Conservation (phyloP, 176 grass and related monocot species). For the Lolium perenne region DNA sequence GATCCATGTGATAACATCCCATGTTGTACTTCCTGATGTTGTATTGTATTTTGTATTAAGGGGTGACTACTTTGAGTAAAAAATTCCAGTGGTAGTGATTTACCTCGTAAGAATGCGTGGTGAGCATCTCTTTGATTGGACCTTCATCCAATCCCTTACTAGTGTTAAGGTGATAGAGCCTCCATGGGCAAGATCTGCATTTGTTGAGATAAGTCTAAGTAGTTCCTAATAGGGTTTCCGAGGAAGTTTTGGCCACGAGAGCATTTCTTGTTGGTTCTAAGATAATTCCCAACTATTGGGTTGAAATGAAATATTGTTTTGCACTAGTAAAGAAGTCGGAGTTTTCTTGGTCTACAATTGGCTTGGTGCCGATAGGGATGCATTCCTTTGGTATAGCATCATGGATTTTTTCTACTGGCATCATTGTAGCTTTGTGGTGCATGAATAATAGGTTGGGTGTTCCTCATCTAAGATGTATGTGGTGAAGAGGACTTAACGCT, state of each 20-base stretch:
- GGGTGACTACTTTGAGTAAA: neutral
- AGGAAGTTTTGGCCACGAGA: neutral
- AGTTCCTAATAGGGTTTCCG: neutral
- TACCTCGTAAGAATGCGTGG: neutral
- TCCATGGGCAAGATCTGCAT: neutral
- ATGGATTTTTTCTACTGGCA: too few species aligned
- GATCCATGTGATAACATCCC: neutral
- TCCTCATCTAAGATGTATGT: neutral
- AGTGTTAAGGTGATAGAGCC: slow-evolving; percentile 1
- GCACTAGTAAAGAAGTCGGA: neutral
- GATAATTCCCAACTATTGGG: neutral
- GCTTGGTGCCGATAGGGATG: neutral
- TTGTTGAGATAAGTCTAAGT: neutral
- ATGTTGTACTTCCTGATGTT: neutral
- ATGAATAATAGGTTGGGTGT: too few species aligned
- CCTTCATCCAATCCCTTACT: neutral
- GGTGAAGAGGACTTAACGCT: neutral
- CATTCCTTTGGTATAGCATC: neutral
- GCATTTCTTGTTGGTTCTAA: too few species aligned
- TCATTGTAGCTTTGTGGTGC: neutral
- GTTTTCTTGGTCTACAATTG: neutral
- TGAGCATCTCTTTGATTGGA: neutral
- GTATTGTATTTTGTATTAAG: neutral
- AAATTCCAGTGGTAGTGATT: neutral
- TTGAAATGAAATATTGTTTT: neutral